phyloP scores from a whole-genome alignment of 139 green algal genomes.

The Zygnema circumcarinatum region DNA sequence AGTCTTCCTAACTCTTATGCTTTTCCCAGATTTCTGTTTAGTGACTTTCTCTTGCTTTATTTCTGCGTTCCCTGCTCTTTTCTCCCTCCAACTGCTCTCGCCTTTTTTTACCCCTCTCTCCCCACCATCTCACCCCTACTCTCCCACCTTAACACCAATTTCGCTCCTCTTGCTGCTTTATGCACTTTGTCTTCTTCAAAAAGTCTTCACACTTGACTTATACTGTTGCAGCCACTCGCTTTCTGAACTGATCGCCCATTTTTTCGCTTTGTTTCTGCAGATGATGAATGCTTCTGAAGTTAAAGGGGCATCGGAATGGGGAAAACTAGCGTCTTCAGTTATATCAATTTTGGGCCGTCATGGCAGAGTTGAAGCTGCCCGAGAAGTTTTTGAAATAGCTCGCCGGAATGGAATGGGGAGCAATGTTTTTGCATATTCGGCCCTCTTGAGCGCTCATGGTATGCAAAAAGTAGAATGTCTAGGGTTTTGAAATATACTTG shows the following conservation, averaged over 20 bases:
- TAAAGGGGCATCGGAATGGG: conserved; percentile 24
- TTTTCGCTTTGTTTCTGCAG: neutral
- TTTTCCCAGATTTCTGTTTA: no score
- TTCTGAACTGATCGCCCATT: no score
- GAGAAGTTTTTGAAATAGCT: conserved; percentile 32
- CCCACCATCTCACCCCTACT: no score
- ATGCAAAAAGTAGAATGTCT: no score
- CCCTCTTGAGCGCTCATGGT: conserved; percentile 53
- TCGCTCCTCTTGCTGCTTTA: neutral
- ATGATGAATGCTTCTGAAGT: neutral
- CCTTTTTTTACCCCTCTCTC: neutral
- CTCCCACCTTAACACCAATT: no score
- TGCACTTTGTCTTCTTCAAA: no score
- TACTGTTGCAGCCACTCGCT: no score
- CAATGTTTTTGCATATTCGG: conserved; percentile 55
- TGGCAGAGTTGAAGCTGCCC: conserved; percentile 42
- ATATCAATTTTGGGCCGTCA: conserved; percentile 42
- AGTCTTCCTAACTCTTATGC: neutral
- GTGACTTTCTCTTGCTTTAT: no score
- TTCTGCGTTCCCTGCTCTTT: no score
- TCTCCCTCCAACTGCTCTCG: no score
- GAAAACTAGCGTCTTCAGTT: conserved; percentile 52
- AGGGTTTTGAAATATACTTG: neutral
- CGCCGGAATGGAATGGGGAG: neutral
- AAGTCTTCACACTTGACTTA: no score